Evolutionary conservation across 495 filamentous ascomycete genomes (phyloP).

Genomic region (Lepraria neglecta): DNA sequence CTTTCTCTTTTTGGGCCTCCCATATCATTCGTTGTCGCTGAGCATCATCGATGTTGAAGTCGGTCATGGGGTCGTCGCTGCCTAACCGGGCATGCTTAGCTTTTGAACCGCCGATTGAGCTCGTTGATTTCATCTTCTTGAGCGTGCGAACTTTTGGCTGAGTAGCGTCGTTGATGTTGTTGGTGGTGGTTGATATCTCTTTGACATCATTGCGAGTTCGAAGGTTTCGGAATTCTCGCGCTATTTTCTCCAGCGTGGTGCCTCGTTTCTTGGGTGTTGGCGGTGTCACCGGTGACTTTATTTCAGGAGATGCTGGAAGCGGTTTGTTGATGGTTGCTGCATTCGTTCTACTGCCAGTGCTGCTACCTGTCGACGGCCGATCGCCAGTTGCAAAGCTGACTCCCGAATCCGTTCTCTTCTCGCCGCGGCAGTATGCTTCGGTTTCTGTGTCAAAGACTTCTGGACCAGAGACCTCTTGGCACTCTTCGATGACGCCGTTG

Average conservation of each 20-base stretch:
- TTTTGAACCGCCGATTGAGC: slow-evolving; percentile 30
- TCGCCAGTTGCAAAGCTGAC: slow-evolving; percentile 49
- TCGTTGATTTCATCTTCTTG: slow-evolving; percentile 48
- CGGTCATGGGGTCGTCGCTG: slow-evolving; percentile 24
- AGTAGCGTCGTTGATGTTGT: slow-evolving; percentile 16
- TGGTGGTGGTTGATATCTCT: slow-evolving; percentile 20
- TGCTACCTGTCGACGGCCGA: slow-evolving; percentile 35
- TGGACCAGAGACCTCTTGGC: slow-evolving; percentile 44
- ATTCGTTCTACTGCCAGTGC: slow-evolving; percentile 26
- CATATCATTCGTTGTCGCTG: slow-evolving; percentile 45
- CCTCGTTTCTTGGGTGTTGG: slow-evolving; percentile 36
- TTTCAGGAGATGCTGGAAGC: slow-evolving; percentile 36
- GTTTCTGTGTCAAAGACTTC: slow-evolving; percentile 39
- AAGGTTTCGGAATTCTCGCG: slow-evolving; percentile 49
- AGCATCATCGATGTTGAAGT: slow-evolving; percentile 46
- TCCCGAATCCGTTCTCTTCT: slow-evolving; percentile 58
- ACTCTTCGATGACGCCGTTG: slow-evolving; percentile 59
- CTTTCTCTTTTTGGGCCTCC: slow-evolving; percentile 41
- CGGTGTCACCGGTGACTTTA: slow-evolving; percentile 24
- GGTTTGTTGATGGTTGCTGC: slow-evolving; percentile 38
- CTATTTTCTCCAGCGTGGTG: slow-evolving; percentile 54
- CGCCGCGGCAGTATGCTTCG: slow-evolving; percentile 34
- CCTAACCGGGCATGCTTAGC: slow-evolving; percentile 30
- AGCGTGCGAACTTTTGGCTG: slow-evolving; percentile 32
- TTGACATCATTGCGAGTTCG: slow-evolving; percentile 32